Evolutionary conservation across 2,329 filamentous ascomycete species (phyloP), one percentile per base, ranked within the genome.

Genomic region (Cadophora gregata): DNA sequence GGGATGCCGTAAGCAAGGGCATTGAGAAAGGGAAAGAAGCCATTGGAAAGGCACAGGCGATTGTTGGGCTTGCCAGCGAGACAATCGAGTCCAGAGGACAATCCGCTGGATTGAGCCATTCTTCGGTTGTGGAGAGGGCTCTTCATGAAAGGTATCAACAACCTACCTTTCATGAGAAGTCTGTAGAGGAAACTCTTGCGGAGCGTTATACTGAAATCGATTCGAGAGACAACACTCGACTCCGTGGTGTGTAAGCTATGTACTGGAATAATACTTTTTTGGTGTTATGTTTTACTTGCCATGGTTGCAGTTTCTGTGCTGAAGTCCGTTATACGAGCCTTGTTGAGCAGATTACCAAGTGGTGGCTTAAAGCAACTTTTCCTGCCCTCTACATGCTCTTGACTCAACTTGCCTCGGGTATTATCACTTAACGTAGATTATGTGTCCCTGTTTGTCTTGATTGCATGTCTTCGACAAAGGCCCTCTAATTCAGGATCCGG

Each of bases 131-230:
- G 19, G 80, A 87, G 73, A 81, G 77, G 75, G 85, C 85, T 10
- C 78, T 88, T 66, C 79, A 81, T 64, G 80, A 87, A 77, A 80
- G 86, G 59, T 88, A 83, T 70, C 79, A 83, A 75, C 81, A 79
- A 70, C 73, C 78, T 5, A 66, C 69, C 50, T 76, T 76, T 7
- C 74, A 81, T 69, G 79, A 81, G 67, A 83, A 83, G 78, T 84
- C 80, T 55, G 83, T 85, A 24, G 81, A 85, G 68, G 83, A 88
- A 74, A 80, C 82, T 50, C 77, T 89, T 62, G 81, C 79, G 59
- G 84, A 88, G 75, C 79, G 86, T 72, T 89, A 89, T 73, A 81
- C 76, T 71, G 82, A 82, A 0, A 76, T 85, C 67, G 80, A 78
- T 38, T 36, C 70, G 66, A 78, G 72, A 51, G 75, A 77, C 12